These are phyloP conservation scores for Chiua virens DNA, from an alignment of 768 basidiomycete genomes.

Conservation along the genomic window DNA sequence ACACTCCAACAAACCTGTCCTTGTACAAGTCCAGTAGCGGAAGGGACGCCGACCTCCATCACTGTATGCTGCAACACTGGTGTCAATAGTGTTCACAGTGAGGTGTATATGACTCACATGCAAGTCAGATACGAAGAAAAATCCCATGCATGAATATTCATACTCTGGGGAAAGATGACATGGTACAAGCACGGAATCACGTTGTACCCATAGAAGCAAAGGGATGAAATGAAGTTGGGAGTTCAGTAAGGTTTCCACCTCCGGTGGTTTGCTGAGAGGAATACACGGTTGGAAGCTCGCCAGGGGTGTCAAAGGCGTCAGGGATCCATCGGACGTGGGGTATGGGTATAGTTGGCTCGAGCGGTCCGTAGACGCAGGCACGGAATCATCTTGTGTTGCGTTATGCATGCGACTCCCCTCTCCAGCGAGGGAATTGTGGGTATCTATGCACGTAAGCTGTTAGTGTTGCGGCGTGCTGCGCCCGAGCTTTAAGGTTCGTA, in stretches of 20 bases:
- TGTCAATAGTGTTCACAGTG: slow-evolving; percentile 1
- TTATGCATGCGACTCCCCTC: background rate
- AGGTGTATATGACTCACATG: slow-evolving; percentile 29
- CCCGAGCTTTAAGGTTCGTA: background rate
- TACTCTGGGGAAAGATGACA: slow-evolving; percentile 35
- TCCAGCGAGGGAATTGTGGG: background rate
- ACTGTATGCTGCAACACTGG: slow-evolving; percentile 17
- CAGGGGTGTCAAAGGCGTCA: background rate
- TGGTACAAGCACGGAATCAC: slow-evolving; percentile 27
- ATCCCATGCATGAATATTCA: slow-evolving; percentile 46
- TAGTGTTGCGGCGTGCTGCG: background rate
- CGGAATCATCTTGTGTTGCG: background rate
- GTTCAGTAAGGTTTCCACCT: slow-evolving; percentile 43
- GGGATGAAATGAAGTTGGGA: slow-evolving; percentile 40
- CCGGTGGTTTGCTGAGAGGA: slow-evolving; percentile 38
- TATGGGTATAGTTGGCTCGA: background rate
- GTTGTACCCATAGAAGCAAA: slow-evolving; percentile 41
- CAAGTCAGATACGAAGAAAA: slow-evolving; percentile 43
- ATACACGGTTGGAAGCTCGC: background rate
- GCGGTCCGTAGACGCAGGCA: background rate
- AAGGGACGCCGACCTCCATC: background rate
- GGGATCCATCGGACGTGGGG: background rate
- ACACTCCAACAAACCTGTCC: slow-evolving; percentile 47
- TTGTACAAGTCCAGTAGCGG: slow-evolving; percentile 3
- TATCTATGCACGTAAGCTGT: background rate